Base-by-base conservation (phyloP, 1,139 yeast species). In the Protomyces macrosporus region DNA sequence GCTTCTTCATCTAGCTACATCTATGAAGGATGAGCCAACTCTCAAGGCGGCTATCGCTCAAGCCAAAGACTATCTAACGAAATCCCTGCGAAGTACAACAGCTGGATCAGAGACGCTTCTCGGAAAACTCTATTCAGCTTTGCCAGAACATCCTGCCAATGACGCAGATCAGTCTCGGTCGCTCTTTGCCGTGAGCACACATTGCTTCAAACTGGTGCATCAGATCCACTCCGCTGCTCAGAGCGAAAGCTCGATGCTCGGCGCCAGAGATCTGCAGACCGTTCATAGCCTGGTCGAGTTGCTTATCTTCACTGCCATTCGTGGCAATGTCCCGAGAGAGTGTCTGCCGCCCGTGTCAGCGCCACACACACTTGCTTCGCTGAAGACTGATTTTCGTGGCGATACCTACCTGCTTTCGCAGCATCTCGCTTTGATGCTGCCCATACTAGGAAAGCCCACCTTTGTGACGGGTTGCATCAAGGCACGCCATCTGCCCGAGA, bases 271-370 rank as follows among this genome's bases (percentile, higher is more conserved):
- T 33, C 2, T 50, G n/a, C 52, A 50, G 39, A 36, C 55, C 30
- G 36, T 57, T 3, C 55, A 57, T 36, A 23, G 51, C 14, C 39
- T 57, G 10, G 48, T 42, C 12, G 62, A 58, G 36, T 14, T 58
- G 16, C 34, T 42, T n/a, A 4, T 52, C 14, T 40, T 14, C 14
- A 42, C 16, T 14, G 6, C 10, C 9, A 42, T 42, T 16, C 48
- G 48, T 16, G 16, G 32, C 32, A 14, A 6, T 16, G 16, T 16
- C 12, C 48, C 48, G 4, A 23, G 16, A 42, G 23, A 9, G 2
- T 42, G 10, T 16, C 16, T 42, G 10, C 48, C 48, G 23, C 48
- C 32, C 6, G 16, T 16, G 4, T 5, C 6, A 10, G 9, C 12
- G 16, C n/a, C 14, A 1, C 23, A 16, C 2, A 9, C 32, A 4